phyloP scores from a whole-genome alignment of 768 basidiomycete genomes.

The Clitopilus passeckerianus region DNA sequence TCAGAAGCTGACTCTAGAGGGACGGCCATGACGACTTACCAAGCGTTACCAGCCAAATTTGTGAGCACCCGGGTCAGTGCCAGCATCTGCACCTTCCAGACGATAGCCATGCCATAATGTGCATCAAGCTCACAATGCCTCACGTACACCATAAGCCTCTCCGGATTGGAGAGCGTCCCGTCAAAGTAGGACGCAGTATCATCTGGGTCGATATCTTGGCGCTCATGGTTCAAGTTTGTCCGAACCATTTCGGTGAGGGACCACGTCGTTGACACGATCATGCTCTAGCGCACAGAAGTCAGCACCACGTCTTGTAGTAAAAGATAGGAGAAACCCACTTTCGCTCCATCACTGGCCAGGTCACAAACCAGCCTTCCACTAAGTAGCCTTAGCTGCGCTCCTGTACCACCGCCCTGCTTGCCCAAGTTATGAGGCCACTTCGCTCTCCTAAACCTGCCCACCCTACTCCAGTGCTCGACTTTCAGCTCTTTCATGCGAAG shows the following conservation, averaged over 20 bases:
- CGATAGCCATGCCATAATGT: slow-evolving; percentile 96
- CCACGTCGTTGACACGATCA: slow-evolving; percentile 98
- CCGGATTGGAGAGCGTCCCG: slow-evolving; percentile 69
- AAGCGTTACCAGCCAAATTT: slow-evolving; percentile 93
- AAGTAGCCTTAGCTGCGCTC: slow-evolving; percentile 73
- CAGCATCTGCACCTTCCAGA: slow-evolving; percentile 88
- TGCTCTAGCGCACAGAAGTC: slow-evolving; percentile 48
- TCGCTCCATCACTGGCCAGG: slow-evolving; percentile 90
- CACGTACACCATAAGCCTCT: slow-evolving; percentile 80
- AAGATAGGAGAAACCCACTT: slow-evolving; percentile 38
- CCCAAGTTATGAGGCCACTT: slow-evolving; percentile 75
- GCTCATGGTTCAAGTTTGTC: slow-evolving; percentile 77
- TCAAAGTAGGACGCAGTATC: slow-evolving; percentile 92
- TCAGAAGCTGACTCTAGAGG: neutral
- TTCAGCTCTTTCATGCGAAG: slow-evolving; percentile 89
- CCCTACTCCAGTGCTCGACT: slow-evolving; percentile 89
- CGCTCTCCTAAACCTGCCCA: slow-evolving; percentile 83
- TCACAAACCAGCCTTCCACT: slow-evolving; percentile 88
- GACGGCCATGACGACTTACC: slow-evolving; percentile 43
- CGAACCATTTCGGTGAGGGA: slow-evolving; percentile 96
- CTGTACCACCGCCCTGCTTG: slow-evolving; percentile 47
- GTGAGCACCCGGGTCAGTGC: slow-evolving; percentile 92
- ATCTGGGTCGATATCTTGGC: slow-evolving; percentile 95
- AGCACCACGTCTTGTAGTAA: neutral
- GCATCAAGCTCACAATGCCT: slow-evolving; percentile 94